phyloP scores from a whole-genome alignment of 768 basidiomycete genomes.

The Trametes coccinea region DNA sequence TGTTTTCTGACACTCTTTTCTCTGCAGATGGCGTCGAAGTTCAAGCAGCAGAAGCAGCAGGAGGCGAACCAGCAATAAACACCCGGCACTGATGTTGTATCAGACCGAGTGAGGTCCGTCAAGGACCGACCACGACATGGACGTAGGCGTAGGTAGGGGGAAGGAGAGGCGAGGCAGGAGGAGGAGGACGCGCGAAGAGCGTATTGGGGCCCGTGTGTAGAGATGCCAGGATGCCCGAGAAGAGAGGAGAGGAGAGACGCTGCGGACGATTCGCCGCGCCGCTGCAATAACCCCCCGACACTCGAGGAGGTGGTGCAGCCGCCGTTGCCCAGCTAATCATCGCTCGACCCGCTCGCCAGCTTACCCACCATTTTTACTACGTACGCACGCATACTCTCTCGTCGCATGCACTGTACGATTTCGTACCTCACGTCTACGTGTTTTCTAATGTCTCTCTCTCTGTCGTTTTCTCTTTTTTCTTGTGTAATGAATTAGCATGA shows the following conservation, averaged over 20 bases:
- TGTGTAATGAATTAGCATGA: constrained; percentile 22
- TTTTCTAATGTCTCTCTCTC: constrained; percentile 16
- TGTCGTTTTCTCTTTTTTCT: neutral
- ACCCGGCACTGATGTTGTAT: neutral
- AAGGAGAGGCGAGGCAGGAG: neutral
- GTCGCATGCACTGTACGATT: constrained; percentile 15
- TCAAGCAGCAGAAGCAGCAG: constrained; percentile 39
- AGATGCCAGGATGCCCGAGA: neutral
- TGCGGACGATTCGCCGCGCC: constrained; percentile 18
- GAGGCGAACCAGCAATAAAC: constrained; percentile 28
- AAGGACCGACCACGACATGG: neutral
- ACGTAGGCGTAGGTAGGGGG: neutral
- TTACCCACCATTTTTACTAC: neutral
- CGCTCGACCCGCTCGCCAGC: neutral
- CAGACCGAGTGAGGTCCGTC: neutral
- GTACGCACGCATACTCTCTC: neutral
- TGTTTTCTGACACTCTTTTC: constrained; percentile 14
- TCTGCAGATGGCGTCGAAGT: constrained; percentile 66
- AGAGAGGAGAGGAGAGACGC: neutral
- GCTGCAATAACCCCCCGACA: neutral
- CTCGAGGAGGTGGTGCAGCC: neutral
- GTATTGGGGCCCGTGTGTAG: neutral
- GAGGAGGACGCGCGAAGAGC: neutral
- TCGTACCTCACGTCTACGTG: constrained; percentile 20
- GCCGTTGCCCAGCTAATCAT: constrained; percentile 10